phyloP scores from a whole-genome alignment of 164 flowering plant genomes.

The Tinospora cordifolia region DNA sequence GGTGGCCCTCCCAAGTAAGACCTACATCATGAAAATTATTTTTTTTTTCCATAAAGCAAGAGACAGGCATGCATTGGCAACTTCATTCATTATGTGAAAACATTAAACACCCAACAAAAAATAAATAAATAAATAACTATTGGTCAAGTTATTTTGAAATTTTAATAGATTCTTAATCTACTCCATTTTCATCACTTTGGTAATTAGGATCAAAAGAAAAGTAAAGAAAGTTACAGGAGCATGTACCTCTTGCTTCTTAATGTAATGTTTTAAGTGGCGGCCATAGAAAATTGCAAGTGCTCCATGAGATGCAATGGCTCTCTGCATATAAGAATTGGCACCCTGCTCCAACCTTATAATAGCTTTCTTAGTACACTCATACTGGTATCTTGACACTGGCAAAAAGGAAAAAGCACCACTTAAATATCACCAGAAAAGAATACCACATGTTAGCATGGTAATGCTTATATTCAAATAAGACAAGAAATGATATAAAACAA shows the following conservation, averaged over 20 bases:
- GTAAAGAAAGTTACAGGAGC: neutral
- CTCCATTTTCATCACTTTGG: neutral
- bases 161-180: no score
- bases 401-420: neutral
- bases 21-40: slow-evolving; percentile 30
- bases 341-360: slow-evolving; percentile 74
- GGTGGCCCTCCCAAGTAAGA: slow-evolving; percentile 71
- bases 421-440: neutral
- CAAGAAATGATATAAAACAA: neutral
- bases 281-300: slow-evolving; percentile 85
- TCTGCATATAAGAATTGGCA: slow-evolving; percentile 52
- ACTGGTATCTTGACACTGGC: slow-evolving; percentile 54
- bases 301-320: slow-evolving; percentile 59
- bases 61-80: neutral
- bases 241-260: slow-evolving; percentile 71
- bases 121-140: no score
- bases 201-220: neutral
- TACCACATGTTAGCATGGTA: neutral
- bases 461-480: neutral
- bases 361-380: slow-evolving; percentile 43
- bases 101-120: no score
- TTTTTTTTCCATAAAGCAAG: neutral
- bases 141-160: no score
- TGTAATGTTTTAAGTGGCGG: slow-evolving; percentile 64
- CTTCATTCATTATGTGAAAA: neutral